These are phyloP conservation scores for Tarenaya hassleriana DNA, from an alignment of 345 rosid genomes.

Conservation along the genomic window DNA sequence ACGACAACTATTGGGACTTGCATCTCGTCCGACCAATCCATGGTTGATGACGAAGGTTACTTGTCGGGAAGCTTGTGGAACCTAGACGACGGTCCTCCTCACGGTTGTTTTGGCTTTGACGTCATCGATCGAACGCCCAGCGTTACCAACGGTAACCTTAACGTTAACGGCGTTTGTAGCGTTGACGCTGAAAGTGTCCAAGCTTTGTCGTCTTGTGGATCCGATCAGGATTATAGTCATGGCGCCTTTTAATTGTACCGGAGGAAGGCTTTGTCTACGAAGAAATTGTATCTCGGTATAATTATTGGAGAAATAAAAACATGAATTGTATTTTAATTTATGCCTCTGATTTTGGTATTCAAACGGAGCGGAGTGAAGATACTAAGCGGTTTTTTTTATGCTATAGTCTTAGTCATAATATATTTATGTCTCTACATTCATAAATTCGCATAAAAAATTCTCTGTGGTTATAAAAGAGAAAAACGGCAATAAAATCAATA, in stretches of 20 bases:
- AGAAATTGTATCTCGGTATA: constrained; percentile 11
- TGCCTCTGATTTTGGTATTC: too few relatives aligned
- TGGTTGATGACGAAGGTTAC: constrained; percentile 33
- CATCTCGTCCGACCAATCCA: constrained; percentile 21
- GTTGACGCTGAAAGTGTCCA: constrained; percentile 5
- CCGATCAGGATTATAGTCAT: constrained; percentile 27
- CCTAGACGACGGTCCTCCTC: constrained; percentile 28
- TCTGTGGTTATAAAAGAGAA: too few relatives aligned
- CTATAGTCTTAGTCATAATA: too few relatives aligned
- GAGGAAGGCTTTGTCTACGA: constrained; percentile 32
- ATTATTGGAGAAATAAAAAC: neutral
- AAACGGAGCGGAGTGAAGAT: neutral
- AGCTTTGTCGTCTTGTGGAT: constrained; percentile 15
- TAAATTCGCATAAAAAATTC: too few relatives aligned
- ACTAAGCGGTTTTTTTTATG: too few relatives aligned
- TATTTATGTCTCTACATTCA: too few relatives aligned
- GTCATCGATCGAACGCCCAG: constrained; percentile 1
- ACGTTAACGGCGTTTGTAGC: constrained; percentile 11
- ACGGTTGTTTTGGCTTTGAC: constrained; percentile 18
- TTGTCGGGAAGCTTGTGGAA: constrained; percentile 51
- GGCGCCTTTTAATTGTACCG: constrained; percentile 14
- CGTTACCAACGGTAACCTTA: constrained; percentile 27
- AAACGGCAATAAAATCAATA: too few relatives aligned
- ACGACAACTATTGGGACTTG: constrained; percentile 22
- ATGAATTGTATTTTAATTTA: too few relatives aligned